phyloP scores from a whole-genome alignment of 2,329 filamentous ascomycete species.

The Lachnellula arida region DNA sequence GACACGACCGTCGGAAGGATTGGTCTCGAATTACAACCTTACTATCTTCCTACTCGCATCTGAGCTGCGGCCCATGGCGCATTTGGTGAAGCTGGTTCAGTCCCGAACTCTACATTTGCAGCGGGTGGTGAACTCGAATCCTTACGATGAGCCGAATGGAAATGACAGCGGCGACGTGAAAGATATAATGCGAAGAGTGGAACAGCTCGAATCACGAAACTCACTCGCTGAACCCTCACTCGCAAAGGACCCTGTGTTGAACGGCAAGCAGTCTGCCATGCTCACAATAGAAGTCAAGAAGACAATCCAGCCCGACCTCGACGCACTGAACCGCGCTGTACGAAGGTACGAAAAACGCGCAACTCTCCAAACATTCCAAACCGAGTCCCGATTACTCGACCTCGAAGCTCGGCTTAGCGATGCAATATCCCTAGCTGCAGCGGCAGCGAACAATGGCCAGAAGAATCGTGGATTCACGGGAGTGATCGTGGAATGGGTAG shows the following conservation, averaged over 20 bases:
- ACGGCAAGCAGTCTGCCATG: conserved; percentile 38
- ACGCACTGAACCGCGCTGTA: conserved; percentile 83
- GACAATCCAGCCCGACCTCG: conserved; percentile 72
- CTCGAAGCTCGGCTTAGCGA: conserved; percentile 71
- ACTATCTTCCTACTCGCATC: conserved; percentile 85
- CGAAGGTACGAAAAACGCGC: conserved; percentile 88
- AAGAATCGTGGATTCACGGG: conserved; percentile 18
- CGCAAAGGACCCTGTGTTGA: conserved; percentile 31
- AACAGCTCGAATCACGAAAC: conserved; percentile 61
- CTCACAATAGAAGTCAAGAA: conserved; percentile 55
- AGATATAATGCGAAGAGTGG: conserved; percentile 60
- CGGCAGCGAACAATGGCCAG: conserved; percentile 49
- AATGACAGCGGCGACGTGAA: conserved; percentile 39
- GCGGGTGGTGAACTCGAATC: conserved; percentile 57
- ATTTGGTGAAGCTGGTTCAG: conserved; percentile 76
- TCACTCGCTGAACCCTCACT: conserved; percentile 34
- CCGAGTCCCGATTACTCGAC: conserved; percentile 67
- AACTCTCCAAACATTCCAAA: conserved; percentile 68
- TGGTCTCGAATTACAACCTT: conserved; percentile 90
- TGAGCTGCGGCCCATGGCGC: conserved; percentile 77
- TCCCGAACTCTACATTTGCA: conserved; percentile 78
- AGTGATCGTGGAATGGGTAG: conserved; percentile 27
- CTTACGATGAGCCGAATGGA: conserved; percentile 35
- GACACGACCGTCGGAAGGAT: conserved; percentile 74
- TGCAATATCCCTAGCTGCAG: conserved; percentile 74